phyloP scores from a whole-genome alignment of 495 filamentous ascomycete species.

The Hypoxylon subgilvum region DNA sequence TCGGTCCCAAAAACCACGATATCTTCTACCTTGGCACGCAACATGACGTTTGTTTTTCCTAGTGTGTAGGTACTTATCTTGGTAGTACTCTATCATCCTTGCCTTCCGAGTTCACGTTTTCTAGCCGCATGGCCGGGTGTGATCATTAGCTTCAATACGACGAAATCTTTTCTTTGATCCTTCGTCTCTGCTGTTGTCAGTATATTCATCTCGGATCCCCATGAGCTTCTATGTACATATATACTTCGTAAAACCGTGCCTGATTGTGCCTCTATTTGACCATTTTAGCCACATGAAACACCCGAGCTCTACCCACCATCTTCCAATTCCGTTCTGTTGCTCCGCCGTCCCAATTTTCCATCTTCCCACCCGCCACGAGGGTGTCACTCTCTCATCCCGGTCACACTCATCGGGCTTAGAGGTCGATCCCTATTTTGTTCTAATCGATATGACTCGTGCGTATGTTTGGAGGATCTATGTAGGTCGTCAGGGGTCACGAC shows the following conservation, averaged over 20 bases:
- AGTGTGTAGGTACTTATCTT: neutral
- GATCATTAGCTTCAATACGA: conserved; percentile 8
- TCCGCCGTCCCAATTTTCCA: conserved; percentile 20
- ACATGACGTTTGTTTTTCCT: conserved; percentile 20
- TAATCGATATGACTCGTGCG: conserved; percentile 11
- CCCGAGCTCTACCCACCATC: neutral
- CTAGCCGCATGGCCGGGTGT: conserved; percentile 21
- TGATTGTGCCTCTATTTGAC: neutral
- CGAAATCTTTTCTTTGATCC: neutral
- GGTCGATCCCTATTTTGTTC: conserved; percentile 33
- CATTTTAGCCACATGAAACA: conserved; percentile 23
- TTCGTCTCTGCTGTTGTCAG: no score
- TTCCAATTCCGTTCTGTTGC: conserved; percentile 18
- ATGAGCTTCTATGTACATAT: no score
- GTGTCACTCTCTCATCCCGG: neutral
- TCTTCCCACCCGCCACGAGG: conserved; percentile 5
- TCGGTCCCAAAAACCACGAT: conserved; percentile 24
- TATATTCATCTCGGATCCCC: no score
- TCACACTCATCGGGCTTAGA: conserved; percentile 14
- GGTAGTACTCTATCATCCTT: neutral
- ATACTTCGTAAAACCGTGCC: no score
- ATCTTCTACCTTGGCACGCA: conserved; percentile 22
- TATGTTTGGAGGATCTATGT: conserved; percentile 33
- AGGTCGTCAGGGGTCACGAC: conserved; percentile 7
- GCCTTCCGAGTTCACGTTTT: conserved; percentile 4